These are phyloP conservation scores for Thelonectria olida DNA, from an alignment of 2,329 filamentous ascomycete species.

Conservation along the genomic window DNA sequence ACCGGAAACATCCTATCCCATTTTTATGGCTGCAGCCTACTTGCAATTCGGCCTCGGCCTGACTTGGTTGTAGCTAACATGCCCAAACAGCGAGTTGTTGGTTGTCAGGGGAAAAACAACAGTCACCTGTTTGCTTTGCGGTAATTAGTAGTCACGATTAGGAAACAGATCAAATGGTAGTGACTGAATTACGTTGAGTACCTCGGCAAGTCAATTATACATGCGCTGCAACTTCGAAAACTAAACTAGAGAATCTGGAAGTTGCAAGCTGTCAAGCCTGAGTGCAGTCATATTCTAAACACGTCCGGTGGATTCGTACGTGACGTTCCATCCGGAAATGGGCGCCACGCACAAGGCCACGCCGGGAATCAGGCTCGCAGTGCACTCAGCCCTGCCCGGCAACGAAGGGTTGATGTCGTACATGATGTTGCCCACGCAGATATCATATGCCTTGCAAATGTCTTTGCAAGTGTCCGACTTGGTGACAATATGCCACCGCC, in stretches of 20 bases:
- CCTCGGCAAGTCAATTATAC: neutral
- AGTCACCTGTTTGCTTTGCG: neutral
- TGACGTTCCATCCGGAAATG: constrained; percentile 11
- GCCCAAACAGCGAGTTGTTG: neutral
- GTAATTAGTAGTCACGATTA: constrained; percentile 1
- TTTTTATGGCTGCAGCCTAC: neutral
- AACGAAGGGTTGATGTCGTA: constrained; percentile 15
- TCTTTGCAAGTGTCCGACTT: constrained; percentile 7
- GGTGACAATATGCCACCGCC: constrained; percentile 9
- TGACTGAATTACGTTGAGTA: neutral
- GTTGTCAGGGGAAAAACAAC: neutral
- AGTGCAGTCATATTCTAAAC: neutral
- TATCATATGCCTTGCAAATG: neutral
- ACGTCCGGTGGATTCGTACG: constrained; percentile 8
- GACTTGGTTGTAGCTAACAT: neutral
- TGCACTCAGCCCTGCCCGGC: neutral
- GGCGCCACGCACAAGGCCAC: constrained; percentile 17
- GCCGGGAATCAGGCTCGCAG: constrained; percentile 14
- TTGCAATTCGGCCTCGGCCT: neutral
- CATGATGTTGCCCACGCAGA: neutral
- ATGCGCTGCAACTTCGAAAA: neutral
- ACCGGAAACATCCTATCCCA: neutral
- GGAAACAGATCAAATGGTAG: neutral
- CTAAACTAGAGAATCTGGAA: neutral
- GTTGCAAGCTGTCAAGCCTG: neutral